A percentile compares a stretch with the other conserved stretches of the same genome.
These are phyloP conservation scores for Lunasporangiospora selenospora DNA, from an alignment of 192 early-diverging fungal species.

Conservation along the genomic window DNA sequence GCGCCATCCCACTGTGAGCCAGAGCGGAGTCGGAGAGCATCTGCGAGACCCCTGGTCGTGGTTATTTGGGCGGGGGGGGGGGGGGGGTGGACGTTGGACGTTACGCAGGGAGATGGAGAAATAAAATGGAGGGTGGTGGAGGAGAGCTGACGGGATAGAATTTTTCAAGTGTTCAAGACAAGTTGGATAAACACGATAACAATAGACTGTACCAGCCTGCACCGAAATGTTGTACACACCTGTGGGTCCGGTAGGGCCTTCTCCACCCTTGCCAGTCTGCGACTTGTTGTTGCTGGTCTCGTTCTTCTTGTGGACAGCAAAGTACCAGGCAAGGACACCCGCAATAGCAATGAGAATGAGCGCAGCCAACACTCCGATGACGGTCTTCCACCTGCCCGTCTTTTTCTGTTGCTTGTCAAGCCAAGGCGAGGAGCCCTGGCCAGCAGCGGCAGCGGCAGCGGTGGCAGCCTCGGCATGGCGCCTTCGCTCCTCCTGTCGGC, in stretches of 20 bases:
- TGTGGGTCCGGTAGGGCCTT: slow-evolving; percentile 5
- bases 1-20: too few species aligned
- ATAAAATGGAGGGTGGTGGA: too few species aligned
- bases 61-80: too few species aligned
- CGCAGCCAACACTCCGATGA: slow-evolving; percentile 10
- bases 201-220: too few species aligned
- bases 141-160: too few species aligned
- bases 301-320: slow-evolving; percentile 38
- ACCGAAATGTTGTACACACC: slow-evolving; percentile 16
- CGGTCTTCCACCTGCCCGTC: slow-evolving; percentile 25
- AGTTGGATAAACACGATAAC: too few species aligned
- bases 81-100: too few species aligned
- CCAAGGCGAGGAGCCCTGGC: slow-evolving; percentile 20
- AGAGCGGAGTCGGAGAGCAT: too few species aligned
- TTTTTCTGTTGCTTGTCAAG: slow-evolving; percentile 25
- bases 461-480: slow-evolving; percentile 14
- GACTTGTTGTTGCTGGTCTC: slow-evolving; percentile 1
- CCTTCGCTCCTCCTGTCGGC: slow-evolving; percentile 29
- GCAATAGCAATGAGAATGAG: slow-evolving; percentile 14
- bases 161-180: too few species aligned
- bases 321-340: slow-evolving; percentile 31
- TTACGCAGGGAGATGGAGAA: too few species aligned
- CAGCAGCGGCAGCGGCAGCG: slow-evolving; percentile 19
- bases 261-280: neutral
- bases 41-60: too few species aligned